Percentiles rank a stretch among this genome's conserved stretches.
phyloP scores from a whole-genome alignment of 2,329 filamentous ascomycete genomes.

The Sporothrix sp. region DNA sequence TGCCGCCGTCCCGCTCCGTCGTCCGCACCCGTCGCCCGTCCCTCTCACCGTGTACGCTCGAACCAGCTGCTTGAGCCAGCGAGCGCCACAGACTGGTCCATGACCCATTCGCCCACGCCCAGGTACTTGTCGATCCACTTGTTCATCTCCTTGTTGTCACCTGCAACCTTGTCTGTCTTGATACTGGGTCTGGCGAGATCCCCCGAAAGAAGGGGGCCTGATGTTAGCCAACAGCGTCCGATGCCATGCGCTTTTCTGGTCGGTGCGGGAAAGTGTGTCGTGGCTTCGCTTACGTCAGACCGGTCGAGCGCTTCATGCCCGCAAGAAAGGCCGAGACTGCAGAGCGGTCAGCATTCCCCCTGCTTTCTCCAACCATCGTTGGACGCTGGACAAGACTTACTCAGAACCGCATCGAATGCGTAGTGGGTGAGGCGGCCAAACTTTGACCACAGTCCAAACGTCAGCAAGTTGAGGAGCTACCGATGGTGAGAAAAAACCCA shows the following conservation, averaged over 20 bases:
- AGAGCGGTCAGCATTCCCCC: neutral
- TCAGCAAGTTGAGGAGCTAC: slow-evolving; percentile 58
- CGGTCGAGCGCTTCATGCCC: slow-evolving; percentile 93
- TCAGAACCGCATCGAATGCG: slow-evolving; percentile 87
- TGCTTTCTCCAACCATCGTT: neutral
- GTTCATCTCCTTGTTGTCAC: slow-evolving; percentile 71
- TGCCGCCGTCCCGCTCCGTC: neutral
- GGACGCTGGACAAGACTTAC: slow-evolving; percentile 41
- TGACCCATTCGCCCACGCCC: slow-evolving; percentile 90
- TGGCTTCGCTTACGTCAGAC: slow-evolving; percentile 72
- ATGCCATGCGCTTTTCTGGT: neutral
- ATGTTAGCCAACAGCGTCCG: slow-evolving; percentile 31
- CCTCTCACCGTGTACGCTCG: slow-evolving; percentile 65
- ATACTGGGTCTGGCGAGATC: slow-evolving; percentile 59
- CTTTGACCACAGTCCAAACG: slow-evolving; percentile 63
- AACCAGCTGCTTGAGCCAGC: slow-evolving; percentile 85
- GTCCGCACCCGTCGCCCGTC: neutral
- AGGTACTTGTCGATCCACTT: slow-evolving; percentile 92
- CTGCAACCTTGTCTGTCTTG: slow-evolving; percentile 71
- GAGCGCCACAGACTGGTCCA: slow-evolving; percentile 93
- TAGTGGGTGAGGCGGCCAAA: slow-evolving; percentile 89
- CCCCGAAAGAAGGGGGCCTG: slow-evolving; percentile 26
- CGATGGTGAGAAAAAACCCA: slow-evolving; percentile 6
- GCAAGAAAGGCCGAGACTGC: slow-evolving; percentile 91
- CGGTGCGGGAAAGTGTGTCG: neutral